These are phyloP conservation scores for Cryptosporidium xiaoi DNA, from an alignment of 169 alveolate genomes.

Conservation along the genomic window DNA sequence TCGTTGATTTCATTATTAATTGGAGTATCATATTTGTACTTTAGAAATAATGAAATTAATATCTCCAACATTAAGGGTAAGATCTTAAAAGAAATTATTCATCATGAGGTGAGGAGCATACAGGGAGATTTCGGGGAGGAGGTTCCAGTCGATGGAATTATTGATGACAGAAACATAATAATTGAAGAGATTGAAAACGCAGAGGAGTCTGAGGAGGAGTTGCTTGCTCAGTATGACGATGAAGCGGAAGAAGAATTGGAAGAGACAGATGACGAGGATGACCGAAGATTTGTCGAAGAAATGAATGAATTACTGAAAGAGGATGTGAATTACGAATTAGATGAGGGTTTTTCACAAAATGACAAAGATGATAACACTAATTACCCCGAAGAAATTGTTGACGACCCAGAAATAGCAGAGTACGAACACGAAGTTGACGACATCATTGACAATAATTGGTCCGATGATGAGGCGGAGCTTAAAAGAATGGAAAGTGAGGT, in stretches of 20 bases:
- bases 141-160: not conserved
- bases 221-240: too few species aligned
- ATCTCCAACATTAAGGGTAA: not conserved
- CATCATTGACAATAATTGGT: constrained; percentile 43
- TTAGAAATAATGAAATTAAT: not conserved
- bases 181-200: constrained; percentile 39
- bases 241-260: constrained; percentile 4
- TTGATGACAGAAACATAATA: not conserved
- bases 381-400: not conserved
- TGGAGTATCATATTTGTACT: constrained; percentile 11
- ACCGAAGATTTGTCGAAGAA: not conserved
- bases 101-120: not conserved
- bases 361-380: constrained; percentile 16
- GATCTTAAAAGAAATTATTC: not conserved
- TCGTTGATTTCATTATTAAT: constrained; percentile 17
- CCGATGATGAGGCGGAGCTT: constrained; percentile 46
- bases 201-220: constrained; percentile 1
- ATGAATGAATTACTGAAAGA: constrained; percentile 22
- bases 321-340: constrained; percentile 30
- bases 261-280: constrained; percentile 23
- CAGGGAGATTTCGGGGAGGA: not conserved
- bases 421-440: constrained; percentile 54
- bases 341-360: constrained; percentile 47
- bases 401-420: constrained; percentile 37
- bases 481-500: constrained; percentile 22